phyloP scores from a whole-genome alignment of 768 basidiomycete species.

The Tricholoma matsutake region DNA sequence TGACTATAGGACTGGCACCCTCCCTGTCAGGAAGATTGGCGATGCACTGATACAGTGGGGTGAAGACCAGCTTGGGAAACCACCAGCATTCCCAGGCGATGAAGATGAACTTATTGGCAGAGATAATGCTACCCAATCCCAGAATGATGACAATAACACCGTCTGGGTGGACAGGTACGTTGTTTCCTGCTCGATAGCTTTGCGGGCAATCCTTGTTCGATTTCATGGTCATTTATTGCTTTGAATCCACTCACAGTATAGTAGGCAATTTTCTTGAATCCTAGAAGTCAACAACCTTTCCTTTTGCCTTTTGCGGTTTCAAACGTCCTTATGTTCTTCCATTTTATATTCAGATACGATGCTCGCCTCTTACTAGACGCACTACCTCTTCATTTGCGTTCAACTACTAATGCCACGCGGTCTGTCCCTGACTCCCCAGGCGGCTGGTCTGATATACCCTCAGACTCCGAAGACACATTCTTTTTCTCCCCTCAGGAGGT shows the following conservation, averaged over 20 bases:
- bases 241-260: not conserved
- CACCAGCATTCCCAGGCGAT: constrained; percentile 15
- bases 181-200: constrained; percentile 21
- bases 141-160: constrained; percentile 17
- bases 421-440: constrained; percentile 40
- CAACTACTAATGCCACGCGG: not conserved
- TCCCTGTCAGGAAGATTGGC: constrained; percentile 22
- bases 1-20: constrained; percentile 11
- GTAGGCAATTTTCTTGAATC: not conserved
- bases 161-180: constrained; percentile 88
- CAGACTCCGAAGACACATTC: constrained; percentile 83
- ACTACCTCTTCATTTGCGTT: constrained; percentile 24
- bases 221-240: not conserved
- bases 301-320: constrained; percentile 12
- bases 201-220: not conserved
- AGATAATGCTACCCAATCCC: constrained; percentile 8
- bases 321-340: constrained; percentile 14
- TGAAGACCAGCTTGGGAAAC: constrained; percentile 1
- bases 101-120: constrained; percentile 18
- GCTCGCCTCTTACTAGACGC: constrained; percentile 70
- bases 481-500: constrained; percentile 68
- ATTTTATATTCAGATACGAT: constrained; percentile 59
- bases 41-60: constrained; percentile 35
- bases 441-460: constrained; percentile 85
- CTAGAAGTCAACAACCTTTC: constrained; percentile 26